phyloP scores from a whole-genome alignment of 768 basidiomycete genomes.

The Amanita muscaria region DNA sequence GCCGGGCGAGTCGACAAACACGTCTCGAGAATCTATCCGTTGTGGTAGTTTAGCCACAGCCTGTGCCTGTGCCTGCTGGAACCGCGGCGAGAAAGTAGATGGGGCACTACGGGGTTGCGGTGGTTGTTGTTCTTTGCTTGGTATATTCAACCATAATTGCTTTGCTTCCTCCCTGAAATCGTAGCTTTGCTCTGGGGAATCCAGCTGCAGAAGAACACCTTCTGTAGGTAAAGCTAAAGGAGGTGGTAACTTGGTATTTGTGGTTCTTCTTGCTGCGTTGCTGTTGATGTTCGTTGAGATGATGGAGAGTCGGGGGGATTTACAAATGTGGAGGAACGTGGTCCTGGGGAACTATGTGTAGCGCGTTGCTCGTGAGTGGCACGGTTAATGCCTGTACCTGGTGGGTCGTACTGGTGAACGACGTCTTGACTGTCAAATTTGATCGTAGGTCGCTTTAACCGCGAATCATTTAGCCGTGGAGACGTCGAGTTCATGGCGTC shows the following conservation, averaged over 20 bases:
- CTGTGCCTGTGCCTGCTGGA: conserved; percentile 13
- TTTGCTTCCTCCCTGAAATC: not conserved
- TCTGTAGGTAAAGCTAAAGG: conserved; percentile 3
- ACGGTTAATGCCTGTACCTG: conserved; percentile 38
- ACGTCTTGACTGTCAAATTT: conserved; percentile 71
- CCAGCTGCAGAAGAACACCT: conserved; percentile 22
- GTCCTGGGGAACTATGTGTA: conserved; percentile 25
- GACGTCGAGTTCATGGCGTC: conserved; percentile 19
- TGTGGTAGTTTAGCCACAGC: conserved; percentile 10
- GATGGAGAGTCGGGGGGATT: conserved; percentile 10
- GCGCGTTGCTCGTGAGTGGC: conserved; percentile 42
- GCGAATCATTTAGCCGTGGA: conserved; percentile 10
- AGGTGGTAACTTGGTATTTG: not conserved
- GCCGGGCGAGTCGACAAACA: conserved; percentile 24
- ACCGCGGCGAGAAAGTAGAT: conserved; percentile 31
- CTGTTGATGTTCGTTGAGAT: too few species aligned
- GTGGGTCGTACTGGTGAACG: conserved; percentile 63
- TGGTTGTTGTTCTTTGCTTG: too few species aligned
- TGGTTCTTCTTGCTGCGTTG: too few species aligned
- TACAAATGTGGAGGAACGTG: conserved; percentile 14
- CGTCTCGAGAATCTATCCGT: conserved; percentile 28
- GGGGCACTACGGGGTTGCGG: conserved; percentile 43
- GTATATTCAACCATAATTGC: too few species aligned
- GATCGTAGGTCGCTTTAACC: conserved; percentile 48
- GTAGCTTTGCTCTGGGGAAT: conserved; percentile 11